A percentile compares a stretch with the other conserved stretches of the same genome.
Evolutionary conservation across 495 filamentous ascomycete genomes (phyloP).

Genomic region (Xylaria longipes): DNA sequence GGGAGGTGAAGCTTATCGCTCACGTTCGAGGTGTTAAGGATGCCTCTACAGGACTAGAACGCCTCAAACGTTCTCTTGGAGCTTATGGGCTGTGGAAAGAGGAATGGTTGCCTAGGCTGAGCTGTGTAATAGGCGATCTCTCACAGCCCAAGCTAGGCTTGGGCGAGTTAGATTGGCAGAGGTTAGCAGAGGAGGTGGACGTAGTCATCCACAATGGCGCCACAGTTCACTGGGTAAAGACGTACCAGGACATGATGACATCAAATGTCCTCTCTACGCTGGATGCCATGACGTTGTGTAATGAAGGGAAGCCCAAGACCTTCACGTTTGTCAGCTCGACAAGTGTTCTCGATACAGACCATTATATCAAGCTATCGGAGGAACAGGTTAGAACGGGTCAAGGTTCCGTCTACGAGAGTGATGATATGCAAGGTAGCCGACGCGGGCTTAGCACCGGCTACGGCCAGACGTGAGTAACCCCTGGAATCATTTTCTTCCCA

Average conservation of each 20-base stretch:
- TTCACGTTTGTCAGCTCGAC: slow-evolving; percentile 90
- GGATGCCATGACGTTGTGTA: slow-evolving; percentile 77
- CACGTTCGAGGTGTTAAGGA: too few species aligned
- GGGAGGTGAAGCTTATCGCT: too few species aligned
- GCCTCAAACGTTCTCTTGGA: too few species aligned
- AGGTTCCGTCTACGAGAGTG: slow-evolving; percentile 54
- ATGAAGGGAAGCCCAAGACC: slow-evolving; percentile 75
- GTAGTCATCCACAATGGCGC: not conserved
- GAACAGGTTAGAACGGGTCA: slow-evolving; percentile 55
- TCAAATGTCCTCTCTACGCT: slow-evolving; percentile 85
- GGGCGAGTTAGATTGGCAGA: too few species aligned
- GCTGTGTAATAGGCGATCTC: too few species aligned
- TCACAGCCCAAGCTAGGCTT: too few species aligned
- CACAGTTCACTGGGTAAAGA: slow-evolving; percentile 39
- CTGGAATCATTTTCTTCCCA: too few species aligned
- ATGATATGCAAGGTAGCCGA: slow-evolving; percentile 56
- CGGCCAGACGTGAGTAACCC: too few species aligned
- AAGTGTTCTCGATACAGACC: slow-evolving; percentile 77
- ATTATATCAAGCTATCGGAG: slow-evolving; percentile 79
- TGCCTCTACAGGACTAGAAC: too few species aligned
- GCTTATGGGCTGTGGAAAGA: too few species aligned
- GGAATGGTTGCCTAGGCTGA: too few species aligned
- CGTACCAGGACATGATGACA: slow-evolving; percentile 75
- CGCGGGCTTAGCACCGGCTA: slow-evolving; percentile 73
- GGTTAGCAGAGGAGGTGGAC: too few species aligned